Evolutionary conservation across 2,329 filamentous ascomycete species (phyloP).

Genomic region (Penicillium griseofulvum): DNA sequence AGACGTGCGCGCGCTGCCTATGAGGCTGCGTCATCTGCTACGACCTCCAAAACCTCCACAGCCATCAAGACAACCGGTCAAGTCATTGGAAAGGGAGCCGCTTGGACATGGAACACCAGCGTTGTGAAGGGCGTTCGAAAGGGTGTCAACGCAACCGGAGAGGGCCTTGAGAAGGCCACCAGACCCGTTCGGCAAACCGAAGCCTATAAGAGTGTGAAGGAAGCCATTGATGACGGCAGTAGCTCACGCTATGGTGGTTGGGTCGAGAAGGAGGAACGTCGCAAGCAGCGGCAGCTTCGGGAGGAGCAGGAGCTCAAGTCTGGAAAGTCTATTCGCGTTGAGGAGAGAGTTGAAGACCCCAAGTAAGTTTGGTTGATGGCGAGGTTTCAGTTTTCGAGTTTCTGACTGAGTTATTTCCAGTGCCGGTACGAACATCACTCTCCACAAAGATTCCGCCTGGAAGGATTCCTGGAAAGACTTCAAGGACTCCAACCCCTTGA

Average conservation of each 20-base stretch:
- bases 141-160: conserved; percentile 79
- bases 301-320: conserved; percentile 61
- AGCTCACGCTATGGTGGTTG: conserved; percentile 95
- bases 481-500: conserved; percentile 81
- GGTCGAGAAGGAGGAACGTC: conserved; percentile 93
- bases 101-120: conserved; percentile 95
- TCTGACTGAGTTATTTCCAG: conserved; percentile 51
- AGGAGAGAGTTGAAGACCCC: conserved; percentile 77
- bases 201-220: conserved; percentile 88
- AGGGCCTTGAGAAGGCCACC: conserved; percentile 89
- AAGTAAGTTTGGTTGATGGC: conserved; percentile 60
- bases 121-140: conserved; percentile 89
- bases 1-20: conserved; percentile 83
- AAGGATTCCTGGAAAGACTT: conserved; percentile 98
- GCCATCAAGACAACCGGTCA: conserved; percentile 83
- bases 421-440: conserved; percentile 86
- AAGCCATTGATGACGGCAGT: conserved; percentile 95
- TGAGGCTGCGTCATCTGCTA: conserved; percentile 78
- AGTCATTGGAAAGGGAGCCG: conserved; percentile 83
- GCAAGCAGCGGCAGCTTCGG: conserved; percentile 70
- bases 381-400: conserved; percentile 12
- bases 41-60: conserved; percentile 72
- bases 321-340: conserved; percentile 48
- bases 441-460: conserved; percentile 97
- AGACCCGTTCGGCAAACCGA: conserved; percentile 91